These are phyloP conservation scores for Geranium rotundifolium DNA, from an alignment of 345 rosid species.

Conservation along the genomic window DNA sequence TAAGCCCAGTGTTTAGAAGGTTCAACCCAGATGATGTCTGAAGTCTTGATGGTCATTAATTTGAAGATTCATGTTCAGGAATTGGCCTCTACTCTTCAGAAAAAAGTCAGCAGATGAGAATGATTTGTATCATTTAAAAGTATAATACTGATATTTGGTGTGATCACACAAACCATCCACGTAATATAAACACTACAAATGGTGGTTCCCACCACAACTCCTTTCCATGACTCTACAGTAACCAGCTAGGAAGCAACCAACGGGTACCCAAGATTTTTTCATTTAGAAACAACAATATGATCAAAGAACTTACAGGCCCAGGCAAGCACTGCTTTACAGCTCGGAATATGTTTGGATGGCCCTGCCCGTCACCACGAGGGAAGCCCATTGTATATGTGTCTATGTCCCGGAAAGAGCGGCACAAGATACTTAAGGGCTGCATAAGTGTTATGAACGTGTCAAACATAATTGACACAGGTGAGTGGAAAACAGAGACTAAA, in stretches of 20 bases:
- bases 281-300: constrained; percentile 4
- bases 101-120: background rate
- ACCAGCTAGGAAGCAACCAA: constrained; percentile 3
- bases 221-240: background rate
- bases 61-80: background rate
- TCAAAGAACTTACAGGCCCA: constrained; percentile 70
- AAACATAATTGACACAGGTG: background rate
- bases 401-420: constrained; percentile 69
- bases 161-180: background rate
- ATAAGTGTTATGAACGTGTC: constrained; percentile 10
- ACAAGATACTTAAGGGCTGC: constrained; percentile 95
- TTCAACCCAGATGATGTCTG: background rate
- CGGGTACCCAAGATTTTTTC: constrained; percentile 4
- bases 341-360: constrained; percentile 78
- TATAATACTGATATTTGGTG: background rate
- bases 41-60: background rate
- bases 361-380: constrained; percentile 77
- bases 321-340: constrained; percentile 89
- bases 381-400: constrained; percentile 73
- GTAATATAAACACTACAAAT: too few species aligned
- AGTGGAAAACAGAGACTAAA: background rate
- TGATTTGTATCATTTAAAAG: too few species aligned
- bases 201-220: background rate
- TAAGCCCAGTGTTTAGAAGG: background rate
- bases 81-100: background rate